Base-by-base conservation (phyloP, 2,329 filamentous ascomycete species). In the Alternaria gaisen region DNA sequence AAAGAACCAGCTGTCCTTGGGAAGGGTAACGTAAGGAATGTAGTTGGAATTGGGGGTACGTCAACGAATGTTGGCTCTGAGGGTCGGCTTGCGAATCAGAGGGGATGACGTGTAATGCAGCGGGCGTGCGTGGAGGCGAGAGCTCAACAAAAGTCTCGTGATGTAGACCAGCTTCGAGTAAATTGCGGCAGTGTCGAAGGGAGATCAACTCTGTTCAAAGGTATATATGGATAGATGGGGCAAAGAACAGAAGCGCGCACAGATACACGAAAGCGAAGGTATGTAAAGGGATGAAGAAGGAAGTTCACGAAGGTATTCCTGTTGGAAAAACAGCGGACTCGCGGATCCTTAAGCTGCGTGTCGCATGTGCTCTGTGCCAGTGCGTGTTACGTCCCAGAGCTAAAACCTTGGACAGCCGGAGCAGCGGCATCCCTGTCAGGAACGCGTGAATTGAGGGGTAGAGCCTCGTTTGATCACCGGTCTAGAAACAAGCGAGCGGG, bases 391-490 rank as follows among this genome's bases (percentile, higher is more conserved):
- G 55, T 63, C 50, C 56, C 65, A 61, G 63, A 56, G 56, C 59
- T 58, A 63, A 54, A 58, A 38, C 53, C 53, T 52, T 34, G 50
- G 26, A 46, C 44, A 18, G 38, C 22, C 24, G 46, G 38, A 46
- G 43, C 58, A 51, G 58, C 58, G 28, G 20, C 36, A 60, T 51
- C 52, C 58, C 53, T 60, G 58, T 38, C 54, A 57, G 48, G 53
- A 58, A 60, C 48, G 57, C 60, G 53, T 53, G 43, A 43, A 60
- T 54, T 46, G 57, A 56, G 53, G 48, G 48, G 51, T 46, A 30
- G 55, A 55, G 59, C 57, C 61, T 38, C 53, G 72, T 75, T 68
- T 75, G 72, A 75, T 75, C 72, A 64, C 50, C 70, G 47, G 58
- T 53, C 53, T 55, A 48, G 66, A 69, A 74, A 71, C 68, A 71